A percentile compares a stretch with the other conserved stretches of the same genome.
Conservation (phyloP, 2,329 filamentous ascomycete species). For the Parasarocladium wereldwijsianum region DNA sequence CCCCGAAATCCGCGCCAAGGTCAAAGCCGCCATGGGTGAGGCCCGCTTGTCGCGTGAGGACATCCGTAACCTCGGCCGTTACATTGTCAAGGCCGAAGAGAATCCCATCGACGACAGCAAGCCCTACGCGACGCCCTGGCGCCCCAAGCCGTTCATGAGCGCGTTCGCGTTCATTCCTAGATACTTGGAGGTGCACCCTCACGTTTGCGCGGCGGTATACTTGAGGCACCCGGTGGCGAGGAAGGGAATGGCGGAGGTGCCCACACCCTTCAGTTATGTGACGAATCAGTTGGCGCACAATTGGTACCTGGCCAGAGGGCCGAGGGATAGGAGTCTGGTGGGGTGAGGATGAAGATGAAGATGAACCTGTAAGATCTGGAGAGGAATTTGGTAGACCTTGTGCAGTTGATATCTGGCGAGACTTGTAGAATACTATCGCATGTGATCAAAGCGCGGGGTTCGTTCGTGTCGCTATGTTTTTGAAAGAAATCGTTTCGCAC, state of each 20-base stretch:
- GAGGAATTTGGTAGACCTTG: too few relatives aligned
- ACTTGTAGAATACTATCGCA: too few relatives aligned
- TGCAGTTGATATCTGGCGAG: too few relatives aligned
- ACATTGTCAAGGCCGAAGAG: constrained; percentile 50
- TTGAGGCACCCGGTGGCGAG: constrained; percentile 84
- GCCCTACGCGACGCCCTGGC: constrained; percentile 86
- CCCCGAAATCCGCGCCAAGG: constrained; percentile 17
- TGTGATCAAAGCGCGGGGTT: too few relatives aligned
- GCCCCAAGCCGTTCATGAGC: constrained; percentile 71
- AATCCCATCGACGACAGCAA: constrained; percentile 66
- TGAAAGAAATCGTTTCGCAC: too few relatives aligned
- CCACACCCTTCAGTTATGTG: constrained; percentile 60
- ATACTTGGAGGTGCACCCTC: constrained; percentile 96
- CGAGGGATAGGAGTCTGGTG: not conserved
- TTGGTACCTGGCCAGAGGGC: constrained; percentile 77
- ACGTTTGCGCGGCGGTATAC: constrained; percentile 91
- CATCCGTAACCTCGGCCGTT: constrained; percentile 33
- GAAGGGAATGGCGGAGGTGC: constrained; percentile 66
- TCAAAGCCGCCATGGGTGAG: constrained; percentile 17
- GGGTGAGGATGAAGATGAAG: not conserved
- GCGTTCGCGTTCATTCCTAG: constrained; percentile 90
- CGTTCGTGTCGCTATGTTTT: too few relatives aligned
- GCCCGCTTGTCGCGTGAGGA: constrained; percentile 30
- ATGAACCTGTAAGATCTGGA: constrained; percentile 3
- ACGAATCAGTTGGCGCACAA: constrained; percentile 75